A percentile compares a stretch with the other conserved stretches of the same genome.
These are phyloP conservation scores for Stachybotrys chlorohalonatus DNA, from an alignment of 2,329 filamentous ascomycete species.

Conservation along the genomic window DNA sequence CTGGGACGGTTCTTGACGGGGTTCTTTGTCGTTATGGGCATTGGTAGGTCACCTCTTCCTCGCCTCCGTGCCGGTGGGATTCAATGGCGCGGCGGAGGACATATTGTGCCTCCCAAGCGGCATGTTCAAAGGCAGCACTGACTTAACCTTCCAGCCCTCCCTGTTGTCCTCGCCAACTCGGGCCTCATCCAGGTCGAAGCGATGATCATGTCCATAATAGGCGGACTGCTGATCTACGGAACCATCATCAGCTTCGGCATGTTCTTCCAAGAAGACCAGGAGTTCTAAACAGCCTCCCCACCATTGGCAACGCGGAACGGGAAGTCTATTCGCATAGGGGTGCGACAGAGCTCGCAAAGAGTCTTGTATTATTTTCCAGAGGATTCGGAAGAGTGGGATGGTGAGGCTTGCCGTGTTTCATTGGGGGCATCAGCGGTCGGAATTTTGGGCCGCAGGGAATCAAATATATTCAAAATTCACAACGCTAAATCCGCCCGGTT, in stretches of 20 bases:
- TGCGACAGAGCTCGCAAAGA: neutral
- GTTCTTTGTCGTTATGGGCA: slow-evolving; percentile 94
- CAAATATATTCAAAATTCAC: neutral
- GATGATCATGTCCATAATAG: slow-evolving; percentile 91
- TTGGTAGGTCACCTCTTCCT: slow-evolving; percentile 55
- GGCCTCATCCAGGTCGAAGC: slow-evolving; percentile 73
- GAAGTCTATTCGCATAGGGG: too few species aligned
- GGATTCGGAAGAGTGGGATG: neutral
- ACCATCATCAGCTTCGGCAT: slow-evolving; percentile 97
- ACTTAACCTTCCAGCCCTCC: slow-evolving; percentile 54
- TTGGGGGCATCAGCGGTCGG: neutral
- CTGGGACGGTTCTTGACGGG: slow-evolving; percentile 91
- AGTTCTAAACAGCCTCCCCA: slow-evolving; percentile 53
- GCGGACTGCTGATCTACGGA: slow-evolving; percentile 89
- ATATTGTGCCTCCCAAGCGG: too few species aligned
- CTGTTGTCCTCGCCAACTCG: slow-evolving; percentile 79
- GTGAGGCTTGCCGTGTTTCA: neutral
- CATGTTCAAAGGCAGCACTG: neutral
- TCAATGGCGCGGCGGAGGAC: too few species aligned
- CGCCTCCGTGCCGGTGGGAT: too few species aligned
- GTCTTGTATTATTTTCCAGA: neutral
- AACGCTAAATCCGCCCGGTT: neutral
- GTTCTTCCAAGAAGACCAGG: slow-evolving; percentile 97
- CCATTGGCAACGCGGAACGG: neutral
- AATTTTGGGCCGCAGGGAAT: neutral